Evolutionary conservation across 1,139 yeast species (phyloP).

Genomic region (Yamadazyma diospyri): DNA sequence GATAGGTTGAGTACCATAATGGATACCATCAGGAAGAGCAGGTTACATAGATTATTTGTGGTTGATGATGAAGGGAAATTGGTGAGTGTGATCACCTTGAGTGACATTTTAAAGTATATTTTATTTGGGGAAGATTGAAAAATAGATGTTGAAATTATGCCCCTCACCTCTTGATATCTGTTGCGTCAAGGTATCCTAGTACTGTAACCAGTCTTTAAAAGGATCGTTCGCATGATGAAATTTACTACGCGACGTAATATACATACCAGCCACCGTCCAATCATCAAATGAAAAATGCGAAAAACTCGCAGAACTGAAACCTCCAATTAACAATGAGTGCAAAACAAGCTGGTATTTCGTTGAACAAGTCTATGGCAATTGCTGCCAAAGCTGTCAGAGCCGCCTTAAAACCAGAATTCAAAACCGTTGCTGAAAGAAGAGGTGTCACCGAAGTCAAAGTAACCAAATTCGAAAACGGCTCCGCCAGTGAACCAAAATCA

Average conservation of each 20-base stretch:
- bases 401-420: conserved; percentile 84
- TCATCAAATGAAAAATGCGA: neutral
- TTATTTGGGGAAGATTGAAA: conserved; percentile 58
- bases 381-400: conserved; percentile 88
- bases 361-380: conserved; percentile 87
- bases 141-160: too few species aligned
- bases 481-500: conserved; percentile 32
- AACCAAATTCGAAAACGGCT: conserved; percentile 72
- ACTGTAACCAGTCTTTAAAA: too few species aligned
- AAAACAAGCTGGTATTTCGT: conserved; percentile 82
- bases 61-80: conserved; percentile 79
- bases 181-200: too few species aligned
- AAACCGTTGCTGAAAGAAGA: conserved; percentile 74
- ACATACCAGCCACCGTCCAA: neutral
- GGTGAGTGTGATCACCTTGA: conserved; percentile 81
- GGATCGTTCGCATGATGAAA: too few species aligned
- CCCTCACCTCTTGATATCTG: too few species aligned
- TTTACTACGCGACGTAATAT: neutral
- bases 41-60: conserved; percentile 88
- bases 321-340: conserved; percentile 49
- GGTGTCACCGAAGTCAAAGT: conserved; percentile 72
- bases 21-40: conserved; percentile 89
- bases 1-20: conserved; percentile 88
- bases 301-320: conserved; percentile 1
- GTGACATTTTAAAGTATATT: conserved; percentile 86